Evolutionary conservation across 768 basidiomycete genomes (phyloP), one percentile per base, ranked within the genome.

Genomic region (Nidularia pulvinata): DNA sequence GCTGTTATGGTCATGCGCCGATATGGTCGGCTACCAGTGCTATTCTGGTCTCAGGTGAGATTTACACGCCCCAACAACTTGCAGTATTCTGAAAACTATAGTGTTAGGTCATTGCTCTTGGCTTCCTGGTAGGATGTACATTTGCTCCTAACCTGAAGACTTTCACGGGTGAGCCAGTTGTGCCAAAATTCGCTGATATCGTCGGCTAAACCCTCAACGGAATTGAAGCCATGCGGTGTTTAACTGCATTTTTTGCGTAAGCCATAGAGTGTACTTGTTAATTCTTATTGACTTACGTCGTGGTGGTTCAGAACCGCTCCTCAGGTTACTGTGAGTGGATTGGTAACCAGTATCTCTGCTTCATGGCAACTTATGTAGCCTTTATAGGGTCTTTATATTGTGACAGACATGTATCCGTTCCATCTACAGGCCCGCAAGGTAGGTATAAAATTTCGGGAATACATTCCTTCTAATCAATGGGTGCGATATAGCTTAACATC

Each of bases 1-100:
- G 79, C 79, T n/a, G 84, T 86, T 5, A 83, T 87, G 71, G 64
- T 86, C 33, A 82, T 88, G 64, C 74, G 85, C 34, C 79, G 84
- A 14, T 78, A 68, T 51, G 88, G 88, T 6, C 80, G 88, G 44
- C 75, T 90, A 1, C 85, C 86, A 0, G 70, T 88, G 10, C 65
- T 90, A 35, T 88, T 88, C 69, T 90, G 87, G 87, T 84, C 84
- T 0, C 86, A 88, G 69, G 82, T 82, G 52, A 22, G 71, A 55
- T 42, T 42, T 19, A 42, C 16, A 11, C 16, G 39, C 39, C 39
- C 45, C 45, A 46, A 30, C 3, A 30, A 11, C 7, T 25, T 48
- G 42, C 33, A 48, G 45, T 35, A 39, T 50, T 53, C 3, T 50
- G n/a, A 6, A 25, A 54, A 48, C 10, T 25, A 32, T 16, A 19